Percentiles rank a stretch among this genome's conserved stretches.
phyloP scores from a whole-genome alignment of 371 early-diverging fungal species.

The Apophysomyces elegans region DNA sequence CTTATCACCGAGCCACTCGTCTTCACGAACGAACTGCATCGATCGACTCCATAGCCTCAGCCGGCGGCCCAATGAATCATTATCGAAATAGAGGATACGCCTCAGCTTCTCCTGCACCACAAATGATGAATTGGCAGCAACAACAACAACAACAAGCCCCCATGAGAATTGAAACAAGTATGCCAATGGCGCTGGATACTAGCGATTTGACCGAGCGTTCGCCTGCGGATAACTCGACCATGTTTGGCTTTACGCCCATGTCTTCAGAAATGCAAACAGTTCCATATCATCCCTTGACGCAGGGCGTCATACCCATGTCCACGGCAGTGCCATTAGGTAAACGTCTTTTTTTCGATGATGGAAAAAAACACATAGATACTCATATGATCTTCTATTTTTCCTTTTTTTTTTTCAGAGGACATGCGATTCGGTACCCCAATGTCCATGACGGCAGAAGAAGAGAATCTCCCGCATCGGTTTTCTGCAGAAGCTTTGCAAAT shows the following conservation, averaged over 20 bases:
- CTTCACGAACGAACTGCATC: conserved; percentile 16
- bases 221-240: background rate
- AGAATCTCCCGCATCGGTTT: conserved; percentile 20
- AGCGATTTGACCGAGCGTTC: background rate
- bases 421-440: conserved; percentile 31
- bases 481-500: conserved; percentile 69
- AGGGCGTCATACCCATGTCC: conserved; percentile 6
- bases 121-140: background rate
- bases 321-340: conserved; percentile 4
- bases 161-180: background rate
- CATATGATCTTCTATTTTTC: background rate
- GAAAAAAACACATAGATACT: background rate
- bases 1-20: conserved; percentile 18
- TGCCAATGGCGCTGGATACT: background rate
- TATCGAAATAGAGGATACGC: conserved; percentile 27
- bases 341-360: background rate
- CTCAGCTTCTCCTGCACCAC: conserved; percentile 19
- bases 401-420: conserved; percentile 14
- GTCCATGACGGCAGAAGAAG: conserved; percentile 25
- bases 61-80: background rate
- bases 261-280: background rate
- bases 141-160: background rate
- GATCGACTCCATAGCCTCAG: conserved; percentile 5
- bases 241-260: background rate
- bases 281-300: conserved; percentile 1